phyloP scores from a whole-genome alignment of 768 basidiomycete genomes.

The Hydnomerulius pinastri region DNA sequence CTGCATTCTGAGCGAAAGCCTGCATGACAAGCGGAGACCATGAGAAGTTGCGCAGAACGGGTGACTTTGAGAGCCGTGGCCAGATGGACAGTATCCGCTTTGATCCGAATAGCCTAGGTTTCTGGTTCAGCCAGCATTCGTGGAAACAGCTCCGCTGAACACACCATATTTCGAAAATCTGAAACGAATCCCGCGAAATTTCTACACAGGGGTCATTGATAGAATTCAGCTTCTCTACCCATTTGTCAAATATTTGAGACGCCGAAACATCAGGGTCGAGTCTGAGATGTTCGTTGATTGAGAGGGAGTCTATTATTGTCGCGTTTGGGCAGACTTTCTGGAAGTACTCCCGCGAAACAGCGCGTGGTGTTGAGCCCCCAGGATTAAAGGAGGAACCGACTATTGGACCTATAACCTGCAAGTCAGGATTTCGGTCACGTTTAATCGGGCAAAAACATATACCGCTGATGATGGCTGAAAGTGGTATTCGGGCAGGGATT shows the following conservation, averaged over 20 bases:
- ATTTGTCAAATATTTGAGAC: constrained; percentile 41
- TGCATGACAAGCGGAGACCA: constrained; percentile 64
- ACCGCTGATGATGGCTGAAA: constrained; percentile 57
- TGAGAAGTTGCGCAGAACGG: constrained; percentile 46
- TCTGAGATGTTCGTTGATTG: constrained; percentile 21
- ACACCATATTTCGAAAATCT: constrained; percentile 57
- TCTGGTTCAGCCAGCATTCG: neutral
- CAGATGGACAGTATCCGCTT: constrained; percentile 43
- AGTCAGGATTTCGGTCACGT: neutral
- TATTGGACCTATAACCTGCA: constrained; percentile 37
- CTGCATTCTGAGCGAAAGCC: constrained; percentile 48
- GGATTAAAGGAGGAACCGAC: constrained; percentile 42
- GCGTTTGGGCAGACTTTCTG: constrained; percentile 49
- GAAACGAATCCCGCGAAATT: constrained; percentile 35
- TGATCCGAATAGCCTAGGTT: constrained; percentile 51
- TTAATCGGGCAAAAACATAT: constrained; percentile 6
- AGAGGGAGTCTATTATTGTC: constrained; percentile 29
- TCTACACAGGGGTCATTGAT: constrained; percentile 53
- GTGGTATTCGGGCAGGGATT: constrained; percentile 55
- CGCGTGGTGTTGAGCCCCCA: constrained; percentile 39
- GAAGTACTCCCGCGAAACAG: constrained; percentile 49
- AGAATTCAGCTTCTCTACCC: constrained; percentile 46
- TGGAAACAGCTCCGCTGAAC: constrained; percentile 16
- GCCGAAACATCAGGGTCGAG: constrained; percentile 31
- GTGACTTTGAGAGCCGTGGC: constrained; percentile 48